These are phyloP conservation scores for Penicillium sumatraense DNA, from an alignment of 2,329 filamentous ascomycete species.

Conservation along the genomic window DNA sequence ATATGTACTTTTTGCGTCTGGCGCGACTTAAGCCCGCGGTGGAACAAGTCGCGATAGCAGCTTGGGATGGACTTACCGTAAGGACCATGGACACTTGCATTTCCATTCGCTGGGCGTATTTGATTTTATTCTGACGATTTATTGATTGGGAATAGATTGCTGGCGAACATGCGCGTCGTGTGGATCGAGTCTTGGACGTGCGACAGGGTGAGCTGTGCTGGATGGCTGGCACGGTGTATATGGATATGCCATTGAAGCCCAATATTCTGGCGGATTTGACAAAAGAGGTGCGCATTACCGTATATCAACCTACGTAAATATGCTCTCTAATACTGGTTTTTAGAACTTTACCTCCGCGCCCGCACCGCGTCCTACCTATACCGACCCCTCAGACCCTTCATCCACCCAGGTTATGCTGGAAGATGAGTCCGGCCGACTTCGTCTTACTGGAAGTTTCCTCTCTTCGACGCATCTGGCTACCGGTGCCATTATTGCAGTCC, in stretches of 20 bases:
- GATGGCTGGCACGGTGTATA: conserved; percentile 92
- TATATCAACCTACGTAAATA: neutral
- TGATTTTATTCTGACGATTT: conserved; percentile 6
- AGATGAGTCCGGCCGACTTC: conserved; percentile 89
- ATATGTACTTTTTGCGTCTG: conserved; percentile 95
- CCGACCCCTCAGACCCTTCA: conserved; percentile 52
- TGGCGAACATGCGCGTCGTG: conserved; percentile 73
- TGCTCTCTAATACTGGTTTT: conserved; percentile 13
- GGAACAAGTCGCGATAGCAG: conserved; percentile 71
- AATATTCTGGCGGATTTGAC: conserved; percentile 94
- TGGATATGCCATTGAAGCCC: conserved; percentile 95
- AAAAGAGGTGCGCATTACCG: conserved; percentile 71
- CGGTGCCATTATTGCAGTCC: conserved; percentile 88
- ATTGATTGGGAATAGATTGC: conserved; percentile 59
- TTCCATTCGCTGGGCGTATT: too few species aligned
- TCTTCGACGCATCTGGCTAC: conserved; percentile 77
- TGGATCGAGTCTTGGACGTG: conserved; percentile 91
- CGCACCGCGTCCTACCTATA: conserved; percentile 76
- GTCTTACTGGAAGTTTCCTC: conserved; percentile 73
- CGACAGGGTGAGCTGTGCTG: conserved; percentile 94
- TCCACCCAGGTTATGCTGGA: conserved; percentile 79
- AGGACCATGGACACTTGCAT: conserved; percentile 1
- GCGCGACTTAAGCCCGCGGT: conserved; percentile 84
- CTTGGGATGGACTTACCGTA: conserved; percentile 76
- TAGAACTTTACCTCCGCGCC: conserved; percentile 90